Evolutionary conservation across 1,284 basidiomycete genomes (phyloP), one percentile per base, ranked within the genome.

Genomic region (Leucoagaricus sp.): DNA sequence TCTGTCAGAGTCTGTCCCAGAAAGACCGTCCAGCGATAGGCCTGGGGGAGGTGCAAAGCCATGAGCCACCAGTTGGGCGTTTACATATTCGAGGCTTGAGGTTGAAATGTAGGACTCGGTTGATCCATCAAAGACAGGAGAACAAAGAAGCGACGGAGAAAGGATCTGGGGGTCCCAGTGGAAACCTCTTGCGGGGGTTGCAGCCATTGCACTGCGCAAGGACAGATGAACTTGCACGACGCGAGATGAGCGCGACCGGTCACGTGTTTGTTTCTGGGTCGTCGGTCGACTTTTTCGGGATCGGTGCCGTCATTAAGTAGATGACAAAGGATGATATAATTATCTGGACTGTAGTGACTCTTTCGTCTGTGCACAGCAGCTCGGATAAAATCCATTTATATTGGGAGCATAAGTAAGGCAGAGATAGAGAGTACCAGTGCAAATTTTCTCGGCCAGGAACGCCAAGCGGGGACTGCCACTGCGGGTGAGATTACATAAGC

Each of bases 1-100:
- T 38, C 77, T 76, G n/a, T 88, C 85, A n/a, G 82, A 76, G 41
- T 89, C 83, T 15, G 78, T 72, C 45, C 79, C 79, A 3, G 78
- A 74, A 19, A 89, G 69, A 0, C 84, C 84, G 7, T 87, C 84
- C 9, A 93, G 73, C 25, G 78, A 80, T 7, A 89, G 67, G 1
- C 89, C 89, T 0, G 86, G 83, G 0, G 79, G 66, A 33, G 84
- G 72, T 0, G 83, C 73, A 66, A 91, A 94, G 9, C 94, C 93
- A 73, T 94, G 90, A 0, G 89, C 83, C 40, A 91, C 71, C 3
- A 94, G 80, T 64, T 93, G 90, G 19, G 85, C 75, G 69, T 92
- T 93, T 65, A 93, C 78, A 61, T 89, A 90, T 60, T 86, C 83
- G 26, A 90, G 69, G 54, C 76, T 83, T 17, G 83, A 83, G 0